A percentile compares a stretch with the other conserved stretches of the same genome.
phyloP scores from a whole-genome alignment of 495 filamentous ascomycete genomes.

The Xylaria curta region DNA sequence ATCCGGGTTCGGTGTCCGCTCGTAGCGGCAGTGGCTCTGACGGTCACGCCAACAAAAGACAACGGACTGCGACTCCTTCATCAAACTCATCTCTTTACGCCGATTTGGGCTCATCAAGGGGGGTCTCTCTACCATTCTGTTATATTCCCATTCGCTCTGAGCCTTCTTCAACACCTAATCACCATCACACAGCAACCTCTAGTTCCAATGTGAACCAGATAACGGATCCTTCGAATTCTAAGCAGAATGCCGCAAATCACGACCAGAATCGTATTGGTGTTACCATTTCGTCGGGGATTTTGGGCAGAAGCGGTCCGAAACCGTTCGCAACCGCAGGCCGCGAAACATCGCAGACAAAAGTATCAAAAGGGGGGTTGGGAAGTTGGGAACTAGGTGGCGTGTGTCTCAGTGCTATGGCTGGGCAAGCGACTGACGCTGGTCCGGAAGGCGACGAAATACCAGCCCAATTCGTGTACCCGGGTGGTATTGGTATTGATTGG shows the following conservation, averaged over 20 bases:
- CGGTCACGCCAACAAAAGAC: slow-evolving; percentile 7
- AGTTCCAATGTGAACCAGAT: not conserved
- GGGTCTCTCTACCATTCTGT: not conserved
- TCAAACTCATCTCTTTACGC: slow-evolving; percentile 8
- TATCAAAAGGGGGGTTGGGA: slow-evolving; percentile 4
- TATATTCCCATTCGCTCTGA: slow-evolving; percentile 16
- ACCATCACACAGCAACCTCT: not conserved
- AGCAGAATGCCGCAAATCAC: not conserved
- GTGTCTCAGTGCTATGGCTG: slow-evolving; percentile 13
- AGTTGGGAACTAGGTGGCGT: slow-evolving; percentile 14
- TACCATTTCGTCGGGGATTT: not conserved
- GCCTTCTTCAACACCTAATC: not conserved
- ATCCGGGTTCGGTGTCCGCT: not conserved
- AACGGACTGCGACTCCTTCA: not conserved
- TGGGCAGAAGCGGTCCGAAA: slow-evolving; percentile 5
- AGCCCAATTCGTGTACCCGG: slow-evolving; percentile 7
- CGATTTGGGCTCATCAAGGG: not conserved
- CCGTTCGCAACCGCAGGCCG: slow-evolving; percentile 4
- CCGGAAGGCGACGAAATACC: slow-evolving; percentile 4
- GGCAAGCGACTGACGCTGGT: not conserved
- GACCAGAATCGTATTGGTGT: slow-evolving; percentile 13
- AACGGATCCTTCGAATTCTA: slow-evolving; percentile 1
- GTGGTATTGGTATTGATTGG: slow-evolving; percentile 4
- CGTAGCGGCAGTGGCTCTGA: not conserved
- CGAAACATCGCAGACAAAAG: slow-evolving; percentile 5